Evolutionary conservation across 1,284 basidiomycete genomes (phyloP).

Genomic region (Apiotrichum mycotoxinovorans): DNA sequence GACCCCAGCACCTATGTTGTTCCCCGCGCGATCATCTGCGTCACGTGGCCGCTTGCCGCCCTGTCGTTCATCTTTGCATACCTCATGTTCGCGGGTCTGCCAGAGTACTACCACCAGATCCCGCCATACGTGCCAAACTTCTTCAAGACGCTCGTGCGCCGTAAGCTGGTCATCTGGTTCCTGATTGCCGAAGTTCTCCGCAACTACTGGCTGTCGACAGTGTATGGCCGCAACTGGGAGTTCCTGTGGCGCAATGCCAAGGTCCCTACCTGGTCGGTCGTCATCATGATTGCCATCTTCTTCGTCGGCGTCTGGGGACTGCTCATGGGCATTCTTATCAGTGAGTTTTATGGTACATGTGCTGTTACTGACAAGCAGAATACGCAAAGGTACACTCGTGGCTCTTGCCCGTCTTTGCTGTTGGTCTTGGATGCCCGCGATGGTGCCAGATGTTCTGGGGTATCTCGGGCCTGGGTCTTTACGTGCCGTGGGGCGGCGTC

Average conservation of each 20-base stretch:
- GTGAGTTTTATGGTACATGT: slow-evolving; percentile 25
- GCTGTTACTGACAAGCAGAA: slow-evolving; percentile 37
- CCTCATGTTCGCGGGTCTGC: slow-evolving; percentile 76
- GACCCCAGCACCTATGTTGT: slow-evolving; percentile 43
- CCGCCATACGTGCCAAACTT: slow-evolving; percentile 91
- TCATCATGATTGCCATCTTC: slow-evolving; percentile 73
- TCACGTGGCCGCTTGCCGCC: slow-evolving; percentile 76
- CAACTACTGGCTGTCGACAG: slow-evolving; percentile 86
- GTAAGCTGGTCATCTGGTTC: slow-evolving; percentile 90
- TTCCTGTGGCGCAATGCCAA: slow-evolving; percentile 78
- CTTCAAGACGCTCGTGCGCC: slow-evolving; percentile 75
- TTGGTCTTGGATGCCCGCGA: slow-evolving; percentile 81
- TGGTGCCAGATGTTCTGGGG: slow-evolving; percentile 74
- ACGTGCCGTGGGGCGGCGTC: slow-evolving; percentile 82
- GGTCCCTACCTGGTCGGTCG: slow-evolving; percentile 75
- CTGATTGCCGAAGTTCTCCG: slow-evolving; percentile 79
- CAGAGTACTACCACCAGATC: slow-evolving; percentile 60
- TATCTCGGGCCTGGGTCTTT: slow-evolving; percentile 56
- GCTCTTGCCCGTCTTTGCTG: slow-evolving; percentile 87
- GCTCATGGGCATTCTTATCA: slow-evolving; percentile 69
- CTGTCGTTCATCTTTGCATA: slow-evolving; percentile 73
- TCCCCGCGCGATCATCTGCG: slow-evolving; percentile 57
- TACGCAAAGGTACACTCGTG: slow-evolving; percentile 90
- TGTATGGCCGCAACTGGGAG: slow-evolving; percentile 82
- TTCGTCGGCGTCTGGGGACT: slow-evolving; percentile 80